These are phyloP conservation scores for Neoboletus brunneissimus DNA, from an alignment of 768 basidiomycete genomes.

Conservation along the genomic window DNA sequence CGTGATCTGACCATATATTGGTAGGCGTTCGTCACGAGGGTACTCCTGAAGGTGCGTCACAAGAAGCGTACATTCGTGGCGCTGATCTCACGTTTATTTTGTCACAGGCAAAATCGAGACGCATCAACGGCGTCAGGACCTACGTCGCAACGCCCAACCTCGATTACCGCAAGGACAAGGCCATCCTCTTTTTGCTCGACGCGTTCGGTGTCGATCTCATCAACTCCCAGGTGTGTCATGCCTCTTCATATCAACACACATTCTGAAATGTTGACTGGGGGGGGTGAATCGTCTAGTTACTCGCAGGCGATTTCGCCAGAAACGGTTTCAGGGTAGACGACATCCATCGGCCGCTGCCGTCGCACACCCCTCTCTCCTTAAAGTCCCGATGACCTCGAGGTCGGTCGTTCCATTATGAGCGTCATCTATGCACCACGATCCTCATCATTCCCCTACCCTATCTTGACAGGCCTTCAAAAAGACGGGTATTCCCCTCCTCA, in stretches of 20 bases:
- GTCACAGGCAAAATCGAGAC: conserved; percentile 39
- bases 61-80: neutral
- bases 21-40: conserved; percentile 51
- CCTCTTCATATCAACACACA: neutral
- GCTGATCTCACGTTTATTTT: neutral
- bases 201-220: conserved; percentile 47
- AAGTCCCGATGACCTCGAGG: conserved; percentile 54
- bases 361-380: conserved; percentile 34
- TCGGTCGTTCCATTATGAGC: conserved; percentile 18
- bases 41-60: conserved; percentile 38
- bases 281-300: conserved; percentile 28
- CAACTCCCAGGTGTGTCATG: conserved; percentile 41
- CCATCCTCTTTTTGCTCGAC: conserved; percentile 53
- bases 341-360: conserved; percentile 33
- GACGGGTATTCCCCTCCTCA: conserved; percentile 56
- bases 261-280: neutral
- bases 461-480: conserved; percentile 45
- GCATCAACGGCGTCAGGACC: conserved; percentile 45
- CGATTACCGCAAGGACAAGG: conserved; percentile 54
- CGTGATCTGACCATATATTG: neutral
- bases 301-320: conserved; percentile 43
- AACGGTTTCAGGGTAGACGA: conserved; percentile 37
- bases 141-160: conserved; percentile 54
- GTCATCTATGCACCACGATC: neutral
- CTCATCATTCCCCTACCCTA: neutral